phyloP scores from a whole-genome alignment of 352 stramenopile species.

The Globisporangium solare region DNA sequence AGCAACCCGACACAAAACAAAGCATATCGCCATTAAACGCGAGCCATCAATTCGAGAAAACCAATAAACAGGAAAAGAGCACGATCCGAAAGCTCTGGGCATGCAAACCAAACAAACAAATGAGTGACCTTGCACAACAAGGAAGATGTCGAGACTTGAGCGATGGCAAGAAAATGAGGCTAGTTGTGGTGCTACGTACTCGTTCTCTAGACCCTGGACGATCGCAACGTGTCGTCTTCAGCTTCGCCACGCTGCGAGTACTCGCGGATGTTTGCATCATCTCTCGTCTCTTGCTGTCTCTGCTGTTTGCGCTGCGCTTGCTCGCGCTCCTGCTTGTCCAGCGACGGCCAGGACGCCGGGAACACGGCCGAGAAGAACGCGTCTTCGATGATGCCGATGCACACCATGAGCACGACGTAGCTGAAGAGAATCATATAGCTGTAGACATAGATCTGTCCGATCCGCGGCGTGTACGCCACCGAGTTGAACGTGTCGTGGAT shows the following conservation, averaged over 20 bases:
- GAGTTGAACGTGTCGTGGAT: slow-evolving; percentile 83
- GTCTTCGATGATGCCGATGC: slow-evolving; percentile 87
- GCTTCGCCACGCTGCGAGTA: not conserved
- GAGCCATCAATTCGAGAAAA: too few relatives aligned
- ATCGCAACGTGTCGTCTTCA: not conserved
- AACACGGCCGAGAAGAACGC: slow-evolving; percentile 84
- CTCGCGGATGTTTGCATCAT: not conserved
- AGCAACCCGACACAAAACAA: too few relatives aligned
- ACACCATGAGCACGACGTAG: slow-evolving; percentile 88
- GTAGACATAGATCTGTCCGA: slow-evolving; percentile 85
- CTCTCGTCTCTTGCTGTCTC: not conserved
- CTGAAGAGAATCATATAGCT: slow-evolving; percentile 86
- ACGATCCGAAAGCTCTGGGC: too few relatives aligned
- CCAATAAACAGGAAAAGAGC: too few relatives aligned
- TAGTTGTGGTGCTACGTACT: too few relatives aligned
- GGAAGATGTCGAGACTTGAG: too few relatives aligned
- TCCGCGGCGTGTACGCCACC: slow-evolving; percentile 62
- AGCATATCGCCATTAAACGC: too few relatives aligned
- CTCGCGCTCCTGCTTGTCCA: slow-evolving; percentile 22
- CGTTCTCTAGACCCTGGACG: too few relatives aligned
- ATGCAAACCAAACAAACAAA: too few relatives aligned
- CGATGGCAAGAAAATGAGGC: too few relatives aligned
- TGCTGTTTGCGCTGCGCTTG: slow-evolving; percentile 2
- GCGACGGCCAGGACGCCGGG: slow-evolving; percentile 53
- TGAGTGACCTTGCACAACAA: too few relatives aligned